phyloP scores from a whole-genome alignment of 2,329 filamentous ascomycete species.

The Pseudocercospora fijiensis region DNA sequence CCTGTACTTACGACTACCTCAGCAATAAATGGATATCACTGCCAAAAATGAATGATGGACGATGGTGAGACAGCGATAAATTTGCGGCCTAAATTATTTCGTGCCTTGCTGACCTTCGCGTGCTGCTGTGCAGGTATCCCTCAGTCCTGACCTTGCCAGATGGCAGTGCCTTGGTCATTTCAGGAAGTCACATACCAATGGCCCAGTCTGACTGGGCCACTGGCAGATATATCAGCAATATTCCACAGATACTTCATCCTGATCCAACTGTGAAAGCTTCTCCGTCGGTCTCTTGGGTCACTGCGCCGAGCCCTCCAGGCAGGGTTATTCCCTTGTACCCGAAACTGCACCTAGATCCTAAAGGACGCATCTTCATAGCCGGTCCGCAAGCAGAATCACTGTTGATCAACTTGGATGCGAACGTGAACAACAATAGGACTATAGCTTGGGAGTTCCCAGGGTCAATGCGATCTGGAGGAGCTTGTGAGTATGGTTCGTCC shows the following conservation, averaged over 20 bases:
- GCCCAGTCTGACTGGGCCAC: background rate
- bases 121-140: background rate
- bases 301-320: background rate
- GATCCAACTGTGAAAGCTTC: background rate
- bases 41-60: background rate
- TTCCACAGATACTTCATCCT: background rate
- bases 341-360: slow-evolving; percentile 7
- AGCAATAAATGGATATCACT: background rate
- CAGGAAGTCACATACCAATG: background rate
- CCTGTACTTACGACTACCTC: background rate
- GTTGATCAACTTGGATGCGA: slow-evolving; percentile 7
- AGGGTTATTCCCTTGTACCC: slow-evolving; percentile 7
- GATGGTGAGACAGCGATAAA: background rate
- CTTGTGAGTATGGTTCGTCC: slow-evolving; percentile 6
- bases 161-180: background rate
- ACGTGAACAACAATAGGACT: background rate
- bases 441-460: background rate
- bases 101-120: background rate
- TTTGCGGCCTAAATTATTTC: background rate
- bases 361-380: slow-evolving; percentile 12
- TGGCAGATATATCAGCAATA: background rate
- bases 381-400: slow-evolving; percentile 2
- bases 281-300: background rate
- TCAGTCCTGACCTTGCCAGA: background rate
- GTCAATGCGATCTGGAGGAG: background rate